phyloP scores from a whole-genome alignment of 2,329 filamentous ascomycete species.

The Microsporum audouinii region DNA sequence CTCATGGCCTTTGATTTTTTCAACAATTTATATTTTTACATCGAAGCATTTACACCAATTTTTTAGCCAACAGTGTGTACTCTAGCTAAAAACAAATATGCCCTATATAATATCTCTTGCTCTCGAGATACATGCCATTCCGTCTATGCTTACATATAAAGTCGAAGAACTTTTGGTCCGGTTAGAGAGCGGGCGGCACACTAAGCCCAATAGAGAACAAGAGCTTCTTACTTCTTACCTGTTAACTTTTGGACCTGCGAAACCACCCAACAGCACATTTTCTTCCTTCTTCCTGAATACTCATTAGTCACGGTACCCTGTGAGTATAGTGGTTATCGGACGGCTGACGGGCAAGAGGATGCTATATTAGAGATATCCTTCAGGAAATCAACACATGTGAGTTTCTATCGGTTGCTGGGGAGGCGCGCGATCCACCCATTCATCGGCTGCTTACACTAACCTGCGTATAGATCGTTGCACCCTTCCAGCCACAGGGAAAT shows the following conservation, averaged over 20 bases:
- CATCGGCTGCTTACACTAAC: not conserved
- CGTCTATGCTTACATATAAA: not conserved
- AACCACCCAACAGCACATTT: not conserved
- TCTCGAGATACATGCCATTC: not conserved
- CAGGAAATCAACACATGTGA: not conserved
- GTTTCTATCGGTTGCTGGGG: not conserved
- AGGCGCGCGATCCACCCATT: not conserved
- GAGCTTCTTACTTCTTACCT: not conserved
- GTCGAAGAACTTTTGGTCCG: not conserved
- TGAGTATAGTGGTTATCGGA: not conserved
- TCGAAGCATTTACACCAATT: not conserved
- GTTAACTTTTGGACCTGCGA: not conserved
- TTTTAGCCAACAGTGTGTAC: not conserved
- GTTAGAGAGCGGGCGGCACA: not conserved
- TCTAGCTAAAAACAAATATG: not conserved
- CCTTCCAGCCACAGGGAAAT: not conserved
- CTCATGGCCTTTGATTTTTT: not conserved
- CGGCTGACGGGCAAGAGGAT: not conserved
- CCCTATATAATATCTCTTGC: not conserved
- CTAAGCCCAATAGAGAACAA: not conserved
- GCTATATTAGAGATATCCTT: not conserved
- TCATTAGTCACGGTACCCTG: not conserved
- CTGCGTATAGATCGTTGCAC: not conserved
- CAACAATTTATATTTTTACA: not conserved
- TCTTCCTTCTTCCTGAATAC: not conserved